Evolutionary conservation across 148 eudicot genomes (phyloP).

Genomic region (Rhododendron griersonianum): DNA sequence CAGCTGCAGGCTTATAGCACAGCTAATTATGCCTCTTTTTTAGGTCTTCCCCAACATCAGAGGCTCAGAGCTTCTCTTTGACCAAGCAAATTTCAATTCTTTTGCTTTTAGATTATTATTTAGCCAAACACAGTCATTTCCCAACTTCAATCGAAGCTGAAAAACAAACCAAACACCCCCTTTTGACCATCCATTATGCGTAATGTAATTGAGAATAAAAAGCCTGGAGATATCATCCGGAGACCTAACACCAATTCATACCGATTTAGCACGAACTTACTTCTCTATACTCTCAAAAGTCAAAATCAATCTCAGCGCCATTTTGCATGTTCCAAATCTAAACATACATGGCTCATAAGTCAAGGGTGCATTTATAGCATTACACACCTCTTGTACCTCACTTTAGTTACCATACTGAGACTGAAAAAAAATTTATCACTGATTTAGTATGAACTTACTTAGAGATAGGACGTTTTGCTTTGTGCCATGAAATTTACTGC

Average conservation of each 20-base stretch:
- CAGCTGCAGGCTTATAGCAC: not conserved
- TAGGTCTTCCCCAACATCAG: not conserved
- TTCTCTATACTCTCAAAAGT: not conserved
- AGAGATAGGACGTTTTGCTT: not conserved
- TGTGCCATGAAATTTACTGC: not conserved
- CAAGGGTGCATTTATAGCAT: not conserved
- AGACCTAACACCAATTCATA: not conserved
- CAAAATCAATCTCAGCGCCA: not conserved
- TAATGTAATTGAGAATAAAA: not conserved
- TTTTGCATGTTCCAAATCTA: not conserved
- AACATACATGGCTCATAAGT: not conserved
- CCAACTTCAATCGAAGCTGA: not conserved
- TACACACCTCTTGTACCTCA: not conserved
- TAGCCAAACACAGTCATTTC: not conserved
- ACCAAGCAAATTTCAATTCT: not conserved
- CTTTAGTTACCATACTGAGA: not conserved
- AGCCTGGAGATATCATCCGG: not conserved
- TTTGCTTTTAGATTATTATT: not conserved
- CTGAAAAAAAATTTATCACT: not conserved
- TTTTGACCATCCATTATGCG: not conserved
- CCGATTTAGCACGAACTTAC: not conserved
- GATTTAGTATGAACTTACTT: not conserved
- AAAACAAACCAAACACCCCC: constrained; percentile 1
- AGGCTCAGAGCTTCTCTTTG: not conserved
- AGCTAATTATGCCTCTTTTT: not conserved